Evolutionary conservation across 1,284 basidiomycete genomes (phyloP).

Genomic region (Cryptococcus hybrid): DNA sequence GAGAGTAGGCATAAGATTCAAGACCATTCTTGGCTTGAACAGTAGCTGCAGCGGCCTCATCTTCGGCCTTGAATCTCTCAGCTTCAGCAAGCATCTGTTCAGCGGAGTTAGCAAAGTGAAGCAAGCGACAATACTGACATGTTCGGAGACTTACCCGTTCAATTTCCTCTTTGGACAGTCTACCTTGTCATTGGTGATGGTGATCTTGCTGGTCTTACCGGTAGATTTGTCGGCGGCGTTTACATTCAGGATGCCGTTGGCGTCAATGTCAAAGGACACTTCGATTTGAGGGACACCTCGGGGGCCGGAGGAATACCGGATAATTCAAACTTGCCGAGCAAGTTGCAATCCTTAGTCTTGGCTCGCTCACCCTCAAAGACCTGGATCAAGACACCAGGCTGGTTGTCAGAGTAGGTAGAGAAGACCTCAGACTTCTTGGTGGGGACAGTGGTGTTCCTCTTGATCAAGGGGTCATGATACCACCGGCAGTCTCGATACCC

Average conservation of each 20-base stretch:
- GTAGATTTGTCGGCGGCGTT: constrained; percentile 90
- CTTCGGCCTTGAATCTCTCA: constrained; percentile 77
- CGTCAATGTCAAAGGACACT: constrained; percentile 95
- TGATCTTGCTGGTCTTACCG: constrained; percentile 80
- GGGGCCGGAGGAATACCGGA: constrained; percentile 94
- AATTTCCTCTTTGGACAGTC: constrained; percentile 97
- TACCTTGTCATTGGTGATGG: constrained; percentile 98
- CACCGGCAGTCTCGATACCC: too few relatives aligned
- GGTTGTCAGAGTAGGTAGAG: constrained; percentile 96
- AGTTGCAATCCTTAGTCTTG: constrained; percentile 93
- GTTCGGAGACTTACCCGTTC: constrained; percentile 70
- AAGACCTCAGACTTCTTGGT: constrained; percentile 95
- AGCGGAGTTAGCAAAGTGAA: neutral
- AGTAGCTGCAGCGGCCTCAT: constrained; percentile 89
- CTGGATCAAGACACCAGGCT: constrained; percentile 96
- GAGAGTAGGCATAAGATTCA: constrained; percentile 94
- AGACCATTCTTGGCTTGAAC: constrained; percentile 96
- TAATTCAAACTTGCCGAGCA: constrained; percentile 97
- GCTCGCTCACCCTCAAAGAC: constrained; percentile 98
- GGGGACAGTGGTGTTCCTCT: constrained; percentile 95
- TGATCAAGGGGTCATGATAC: constrained; percentile 59
- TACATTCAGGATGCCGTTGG: constrained; percentile 97
- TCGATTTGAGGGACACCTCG: constrained; percentile 95
- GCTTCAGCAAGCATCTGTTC: constrained; percentile 96
- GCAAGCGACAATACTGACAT: neutral